Evolutionary conservation across 192 early-diverging fungal genomes (phyloP), one percentile per base, ranked within the genome.

Genomic region (Spizellomyces punctatus): DNA sequence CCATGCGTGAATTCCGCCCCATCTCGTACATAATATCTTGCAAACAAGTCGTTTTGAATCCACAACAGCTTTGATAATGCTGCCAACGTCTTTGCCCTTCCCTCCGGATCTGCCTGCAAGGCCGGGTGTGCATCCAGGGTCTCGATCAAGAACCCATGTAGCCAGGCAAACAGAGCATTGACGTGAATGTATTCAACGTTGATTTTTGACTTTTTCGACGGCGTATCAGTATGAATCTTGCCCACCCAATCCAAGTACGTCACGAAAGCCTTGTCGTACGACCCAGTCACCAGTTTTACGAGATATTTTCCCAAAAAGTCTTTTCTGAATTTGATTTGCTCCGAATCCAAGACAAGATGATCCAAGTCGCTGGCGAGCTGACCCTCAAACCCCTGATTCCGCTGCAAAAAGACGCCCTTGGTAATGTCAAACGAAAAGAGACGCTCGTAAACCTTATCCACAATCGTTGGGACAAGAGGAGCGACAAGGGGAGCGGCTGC

Each of bases 11-110:
- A n/a, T n/a, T 69, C 69, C 4, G 54, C 77, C 8, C 87, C 82
- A 21, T 92, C 90, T 52, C 80, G 82, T 60, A 88, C 84, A 52
- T 94, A 93, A 63, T 89, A 92, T 75, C 83, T 83, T 42, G 86
- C 84, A 79, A 93, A 94, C 63, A 91, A 80, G 69, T 94, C 92
- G 69, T 89, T 94, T 81, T 94, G 92, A 57, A 94, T 82, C 92
- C 92, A 94, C 44, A 94, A 84, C 54, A 94, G 78, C 79, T 93
- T 94, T 71, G 82, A 85, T 66, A 91, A 94, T 6, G 92, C 92
- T n/a, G 79, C 74, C 9, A 81, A 61, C 6, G 69, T 77, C 50
- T 68, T 71, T 5, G 59, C 61, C 27, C 64, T 60, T 19, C 22
- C 45, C 9, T 44, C 73, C 8, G 46, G 41, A 27, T 77, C 63